These are phyloP conservation scores for Tulasnella sp. DNA, from an alignment of 768 basidiomycete genomes.

Conservation along the genomic window DNA sequence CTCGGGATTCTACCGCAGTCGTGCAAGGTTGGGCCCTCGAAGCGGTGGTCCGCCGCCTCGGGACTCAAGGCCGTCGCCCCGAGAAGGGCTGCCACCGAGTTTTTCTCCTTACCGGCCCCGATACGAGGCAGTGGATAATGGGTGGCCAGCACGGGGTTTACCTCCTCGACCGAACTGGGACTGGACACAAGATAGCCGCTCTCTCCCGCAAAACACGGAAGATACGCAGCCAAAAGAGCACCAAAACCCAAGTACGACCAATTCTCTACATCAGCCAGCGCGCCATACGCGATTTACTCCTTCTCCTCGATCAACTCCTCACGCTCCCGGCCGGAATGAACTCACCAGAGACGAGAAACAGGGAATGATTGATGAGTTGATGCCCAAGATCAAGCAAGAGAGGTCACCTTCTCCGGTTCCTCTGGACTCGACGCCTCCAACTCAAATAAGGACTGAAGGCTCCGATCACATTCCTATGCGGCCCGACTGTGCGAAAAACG, in stretches of 20 bases:
- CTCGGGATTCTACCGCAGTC: neutral
- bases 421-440: neutral
- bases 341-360: neutral
- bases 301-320: neutral
- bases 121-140: neutral
- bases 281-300: neutral
- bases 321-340: neutral
- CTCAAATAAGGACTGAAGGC: neutral
- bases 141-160: neutral
- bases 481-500: neutral
- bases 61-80: neutral
- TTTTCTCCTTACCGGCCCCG: neutral
- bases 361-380: neutral
- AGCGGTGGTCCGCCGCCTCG: neutral
- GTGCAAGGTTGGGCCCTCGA: neutral
- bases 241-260: neutral
- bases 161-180: neutral
- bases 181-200: neutral
- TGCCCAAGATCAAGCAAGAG: neutral
- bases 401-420: neutral
- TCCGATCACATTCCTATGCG: neutral
- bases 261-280: neutral
- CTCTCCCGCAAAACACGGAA: neutral
- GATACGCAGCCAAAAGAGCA: neutral
- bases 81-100: neutral